phyloP scores from a whole-genome alignment of 2,329 filamentous ascomycete species.

The Fusarium falciforme region DNA sequence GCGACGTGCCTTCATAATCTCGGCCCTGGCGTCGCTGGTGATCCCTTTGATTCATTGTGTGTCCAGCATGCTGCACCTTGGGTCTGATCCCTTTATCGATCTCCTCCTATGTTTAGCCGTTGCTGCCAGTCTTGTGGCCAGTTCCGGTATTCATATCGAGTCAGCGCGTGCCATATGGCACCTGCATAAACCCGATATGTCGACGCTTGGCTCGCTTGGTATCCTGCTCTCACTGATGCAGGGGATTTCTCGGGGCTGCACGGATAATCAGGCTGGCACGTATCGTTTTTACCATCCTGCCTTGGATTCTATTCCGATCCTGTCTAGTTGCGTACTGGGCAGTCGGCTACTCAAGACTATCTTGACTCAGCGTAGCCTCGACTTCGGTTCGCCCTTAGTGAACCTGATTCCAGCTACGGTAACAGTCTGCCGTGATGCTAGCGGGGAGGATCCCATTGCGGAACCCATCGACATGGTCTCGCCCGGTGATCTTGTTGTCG shows the following conservation, averaged over 20 bases:
- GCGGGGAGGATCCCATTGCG: background rate
- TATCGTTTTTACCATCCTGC: background rate
- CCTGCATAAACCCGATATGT: background rate
- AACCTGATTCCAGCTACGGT: background rate
- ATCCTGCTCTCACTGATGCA: background rate
- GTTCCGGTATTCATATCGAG: background rate
- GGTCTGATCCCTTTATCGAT: background rate
- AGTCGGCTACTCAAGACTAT: background rate
- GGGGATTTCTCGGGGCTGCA: background rate
- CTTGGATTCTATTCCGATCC: background rate
- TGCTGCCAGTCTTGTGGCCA: background rate
- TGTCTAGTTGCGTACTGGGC: background rate
- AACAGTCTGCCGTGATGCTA: background rate
- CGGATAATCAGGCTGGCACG: background rate
- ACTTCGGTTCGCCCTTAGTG: background rate
- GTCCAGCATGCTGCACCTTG: background rate
- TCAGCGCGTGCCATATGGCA: background rate
- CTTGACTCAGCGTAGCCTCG: background rate
- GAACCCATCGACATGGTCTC: background rate
- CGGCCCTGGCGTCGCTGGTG: background rate
- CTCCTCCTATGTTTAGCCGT: background rate
- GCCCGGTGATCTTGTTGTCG: background rate
- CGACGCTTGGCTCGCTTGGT: background rate
- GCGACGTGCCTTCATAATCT: background rate
- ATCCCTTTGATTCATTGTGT: background rate